Evolutionary conservation across 305 asterid species (phyloP), one percentile per base, ranked within the genome.

Genomic region (Rubia peregrina): DNA sequence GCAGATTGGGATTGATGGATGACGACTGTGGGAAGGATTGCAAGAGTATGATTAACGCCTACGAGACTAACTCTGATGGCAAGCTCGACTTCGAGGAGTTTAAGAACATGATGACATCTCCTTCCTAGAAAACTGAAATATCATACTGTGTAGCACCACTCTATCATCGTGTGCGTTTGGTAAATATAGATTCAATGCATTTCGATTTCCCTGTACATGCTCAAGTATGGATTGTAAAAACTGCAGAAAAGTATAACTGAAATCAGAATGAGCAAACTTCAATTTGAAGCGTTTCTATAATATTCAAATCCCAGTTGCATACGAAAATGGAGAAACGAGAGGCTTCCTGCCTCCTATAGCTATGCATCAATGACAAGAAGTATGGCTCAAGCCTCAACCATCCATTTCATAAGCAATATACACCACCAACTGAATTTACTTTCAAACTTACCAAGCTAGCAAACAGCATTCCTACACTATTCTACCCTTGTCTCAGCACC

Each of bases 71-170:
- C 33, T 67, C 65, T 59, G 80, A 76, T 61, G 76, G 80, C 1
- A 65, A 38, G 63, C 73, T 76, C 16, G 80, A 76, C 61, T 71
- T 75, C 14, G 71, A 69, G 30, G 74, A 75, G 74, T 75, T 75
- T 43, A 75, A 69, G 74, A 64, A 49, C 6, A 75, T 75, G 78
- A 63, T 75, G 74, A 43, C 41, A 4, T 63, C 44, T 33, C 10
- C 61, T 51, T 9, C 63, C 46, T 21, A 60, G 16, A n/a, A n/a
- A n/a, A 24, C 14, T 57, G 24, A 19, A 9, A 10, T 59, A 14
- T 8, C 61, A 56, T n/a, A 56, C 30, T 19, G 33, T 56, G 30
- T 51, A 51, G 2, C 17, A n/a, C n/a, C 43, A 40, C 7, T 40
- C 7, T 40, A 7, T 40, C 38, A 22, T 60, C 33, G 0, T 60